A percentile compares a stretch with the other conserved stretches of the same genome.
Evolutionary conservation across 2,329 filamentous ascomycete genomes (phyloP).

Genomic region (Ophioceras dolichostomum): DNA sequence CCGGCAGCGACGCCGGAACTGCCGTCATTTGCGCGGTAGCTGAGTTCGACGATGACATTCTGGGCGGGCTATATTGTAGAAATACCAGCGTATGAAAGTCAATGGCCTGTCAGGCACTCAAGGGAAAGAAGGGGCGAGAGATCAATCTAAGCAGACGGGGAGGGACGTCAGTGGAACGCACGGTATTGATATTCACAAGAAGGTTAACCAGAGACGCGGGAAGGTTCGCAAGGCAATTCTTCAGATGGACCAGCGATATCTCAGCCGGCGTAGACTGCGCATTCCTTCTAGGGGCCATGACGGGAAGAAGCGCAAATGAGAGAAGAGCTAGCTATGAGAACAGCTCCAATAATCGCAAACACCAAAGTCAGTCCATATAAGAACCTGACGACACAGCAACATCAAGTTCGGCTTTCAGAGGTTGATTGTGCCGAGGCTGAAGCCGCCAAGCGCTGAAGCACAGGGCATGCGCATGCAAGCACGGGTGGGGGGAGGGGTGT

Average conservation of each 20-base stretch:
- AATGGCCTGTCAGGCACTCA: constrained; percentile 11
- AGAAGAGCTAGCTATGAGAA: no score
- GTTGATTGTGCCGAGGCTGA: no score
- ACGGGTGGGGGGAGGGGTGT: constrained; percentile 4
- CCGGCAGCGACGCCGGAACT: constrained; percentile 32
- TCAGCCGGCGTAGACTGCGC: constrained; percentile 62
- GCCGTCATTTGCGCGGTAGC: constrained; percentile 47
- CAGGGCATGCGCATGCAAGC: no score
- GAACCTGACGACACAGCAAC: no score
- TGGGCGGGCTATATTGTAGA: constrained; percentile 51
- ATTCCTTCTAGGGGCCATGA: constrained; percentile 39
- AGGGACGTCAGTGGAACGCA: constrained; percentile 32
- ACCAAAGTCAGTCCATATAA: no score
- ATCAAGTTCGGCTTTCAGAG: no score
- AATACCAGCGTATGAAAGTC: constrained; percentile 6
- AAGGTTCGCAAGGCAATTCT: constrained; percentile 91
- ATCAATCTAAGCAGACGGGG: not conserved
- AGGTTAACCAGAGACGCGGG: constrained; percentile 73
- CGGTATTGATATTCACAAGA: constrained; percentile 80
- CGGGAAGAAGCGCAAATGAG: no score
- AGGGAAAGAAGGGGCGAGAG: no score
- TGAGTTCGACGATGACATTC: constrained; percentile 91
- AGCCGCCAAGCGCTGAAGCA: no score
- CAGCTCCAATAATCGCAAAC: no score
- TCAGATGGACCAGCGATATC: constrained; percentile 73